Evolutionary conservation across 2,329 filamentous ascomycete species (phyloP).

Genomic region (Fusarium gaditjirri): DNA sequence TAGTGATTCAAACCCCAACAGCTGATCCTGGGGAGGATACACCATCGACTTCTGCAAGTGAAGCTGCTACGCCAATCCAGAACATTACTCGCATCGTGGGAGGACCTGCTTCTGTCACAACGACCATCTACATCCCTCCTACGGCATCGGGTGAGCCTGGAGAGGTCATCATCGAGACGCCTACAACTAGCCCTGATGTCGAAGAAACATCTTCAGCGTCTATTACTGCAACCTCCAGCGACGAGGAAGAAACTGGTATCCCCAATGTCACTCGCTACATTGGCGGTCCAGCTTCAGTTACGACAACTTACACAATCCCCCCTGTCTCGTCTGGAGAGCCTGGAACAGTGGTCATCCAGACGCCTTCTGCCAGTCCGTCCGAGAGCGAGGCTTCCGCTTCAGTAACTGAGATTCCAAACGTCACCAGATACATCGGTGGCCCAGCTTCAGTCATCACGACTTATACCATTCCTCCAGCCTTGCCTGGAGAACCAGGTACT

Average conservation of each 20-base stretch:
- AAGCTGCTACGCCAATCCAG: background rate
- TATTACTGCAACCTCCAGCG: accelerated
- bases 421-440: background rate
- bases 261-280: background rate
- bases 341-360: constrained; percentile 6
- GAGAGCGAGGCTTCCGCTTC: no score
- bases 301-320: background rate
- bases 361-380: background rate
- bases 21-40: background rate
- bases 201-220: background rate
- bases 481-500: background rate
- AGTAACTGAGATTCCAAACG: background rate
- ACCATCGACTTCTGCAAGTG: background rate
- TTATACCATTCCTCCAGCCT: background rate
- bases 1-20: constrained; percentile 15
- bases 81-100: background rate
- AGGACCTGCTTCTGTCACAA: background rate
- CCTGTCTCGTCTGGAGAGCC: background rate
- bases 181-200: background rate
- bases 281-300: background rate
- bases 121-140: background rate
- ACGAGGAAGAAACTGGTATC: background rate
- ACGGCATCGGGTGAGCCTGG: background rate
- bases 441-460: background rate
- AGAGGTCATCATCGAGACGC: constrained; percentile 7